Percentiles rank a stretch among this genome's conserved stretches.
phyloP scores from a whole-genome alignment of 169 alveolate species.

The Plasmodium gallinaceum region DNA sequence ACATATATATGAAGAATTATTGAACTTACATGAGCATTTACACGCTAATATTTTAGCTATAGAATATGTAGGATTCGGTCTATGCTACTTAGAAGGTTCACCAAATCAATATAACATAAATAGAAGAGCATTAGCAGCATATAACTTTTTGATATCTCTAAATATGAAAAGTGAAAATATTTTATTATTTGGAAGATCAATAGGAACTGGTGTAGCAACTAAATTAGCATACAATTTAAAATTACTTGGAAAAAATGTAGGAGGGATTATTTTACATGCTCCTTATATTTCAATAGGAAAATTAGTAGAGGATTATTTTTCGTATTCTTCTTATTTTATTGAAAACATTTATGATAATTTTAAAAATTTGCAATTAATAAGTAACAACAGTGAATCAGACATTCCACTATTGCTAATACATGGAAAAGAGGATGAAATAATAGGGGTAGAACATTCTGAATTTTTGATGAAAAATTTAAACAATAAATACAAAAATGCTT shows the following conservation, averaged over 20 bases:
- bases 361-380: constrained; percentile 42
- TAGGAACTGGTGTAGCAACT: constrained; percentile 91
- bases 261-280: constrained; percentile 90
- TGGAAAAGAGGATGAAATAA: constrained; percentile 88
- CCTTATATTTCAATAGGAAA: constrained; percentile 88
- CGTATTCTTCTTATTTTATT: constrained; percentile 64
- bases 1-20: constrained; percentile 86
- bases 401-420: constrained; percentile 88
- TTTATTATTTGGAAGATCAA: constrained; percentile 88
- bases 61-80: constrained; percentile 89
- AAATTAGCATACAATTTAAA: constrained; percentile 83
- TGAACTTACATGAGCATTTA: constrained; percentile 79
- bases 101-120: constrained; percentile 83
- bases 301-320: constrained; percentile 83
- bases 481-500: constrained; percentile 81
- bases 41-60: constrained; percentile 85
- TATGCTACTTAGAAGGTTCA: constrained; percentile 73
- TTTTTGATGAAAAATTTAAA: constrained; percentile 82
- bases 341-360: constrained; percentile 72
- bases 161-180: constrained; percentile 84
- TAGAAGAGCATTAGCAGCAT: constrained; percentile 87
- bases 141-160: constrained; percentile 84
- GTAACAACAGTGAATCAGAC: constrained; percentile 69
- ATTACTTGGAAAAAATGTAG: constrained; percentile 80
- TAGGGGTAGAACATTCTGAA: constrained; percentile 87